These are phyloP conservation scores for Nakazawaea populi DNA, from an alignment of 805 yeast species.

Conservation along the genomic window DNA sequence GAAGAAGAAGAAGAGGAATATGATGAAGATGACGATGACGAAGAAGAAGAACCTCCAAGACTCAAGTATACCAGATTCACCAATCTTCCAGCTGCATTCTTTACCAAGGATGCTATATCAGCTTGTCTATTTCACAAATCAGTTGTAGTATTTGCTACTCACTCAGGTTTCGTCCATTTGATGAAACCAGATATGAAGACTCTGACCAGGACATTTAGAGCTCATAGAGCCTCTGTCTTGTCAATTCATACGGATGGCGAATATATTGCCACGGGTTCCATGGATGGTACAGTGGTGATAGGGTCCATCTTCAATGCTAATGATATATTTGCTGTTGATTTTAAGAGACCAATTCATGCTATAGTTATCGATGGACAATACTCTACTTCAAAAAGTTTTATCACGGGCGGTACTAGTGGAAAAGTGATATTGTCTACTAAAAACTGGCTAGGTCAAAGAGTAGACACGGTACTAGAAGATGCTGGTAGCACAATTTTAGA, in stretches of 20 bases:
- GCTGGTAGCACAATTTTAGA: conserved; percentile 68
- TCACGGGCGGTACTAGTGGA: conserved; percentile 90
- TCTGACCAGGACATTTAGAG: conserved; percentile 62
- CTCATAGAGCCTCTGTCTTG: conserved; percentile 80
- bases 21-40: conserved; percentile 35
- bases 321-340: conserved; percentile 71
- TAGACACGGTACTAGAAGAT: conserved; percentile 57
- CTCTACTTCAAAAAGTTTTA: conserved; percentile 52
- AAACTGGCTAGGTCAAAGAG: conserved; percentile 84
- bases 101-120: conserved; percentile 73
- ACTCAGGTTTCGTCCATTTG: conserved; percentile 75
- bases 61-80: conserved; percentile 69
- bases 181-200: conserved; percentile 53
- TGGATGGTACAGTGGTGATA: conserved; percentile 88
- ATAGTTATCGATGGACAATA: conserved; percentile 77
- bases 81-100: conserved; percentile 64
- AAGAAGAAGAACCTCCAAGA: conserved; percentile 60
- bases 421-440: conserved; percentile 66
- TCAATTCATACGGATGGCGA: conserved; percentile 68
- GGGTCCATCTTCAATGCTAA: conserved; percentile 59
- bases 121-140: conserved; percentile 54
- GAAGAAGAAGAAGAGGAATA: conserved; percentile 26
- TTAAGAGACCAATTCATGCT: conserved; percentile 83
- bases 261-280: conserved; percentile 80
- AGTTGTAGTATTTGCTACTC: conserved; percentile 79